Percentiles rank a stretch among this genome's conserved stretches.
phyloP scores from a whole-genome alignment of 208 protist genomes.

The Crithidia bombi region DNA sequence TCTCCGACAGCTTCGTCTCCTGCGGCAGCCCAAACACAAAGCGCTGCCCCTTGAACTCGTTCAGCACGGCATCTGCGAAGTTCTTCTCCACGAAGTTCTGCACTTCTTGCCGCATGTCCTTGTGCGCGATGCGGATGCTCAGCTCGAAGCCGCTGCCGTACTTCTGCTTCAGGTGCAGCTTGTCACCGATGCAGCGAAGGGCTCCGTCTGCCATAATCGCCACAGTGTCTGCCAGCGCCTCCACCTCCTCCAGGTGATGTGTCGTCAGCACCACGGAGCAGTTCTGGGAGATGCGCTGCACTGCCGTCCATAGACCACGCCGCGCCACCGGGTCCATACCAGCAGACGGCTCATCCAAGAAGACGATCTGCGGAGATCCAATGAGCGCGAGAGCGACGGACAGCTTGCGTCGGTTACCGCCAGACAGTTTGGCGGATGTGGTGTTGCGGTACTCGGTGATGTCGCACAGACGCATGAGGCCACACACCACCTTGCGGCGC shows the following conservation, averaged over 20 bases:
- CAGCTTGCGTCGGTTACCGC: slow-evolving; percentile 84
- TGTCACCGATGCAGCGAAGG: slow-evolving; percentile 79
- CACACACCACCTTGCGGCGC: slow-evolving; percentile 30
- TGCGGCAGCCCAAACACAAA: slow-evolving; percentile 55
- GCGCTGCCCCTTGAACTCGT: slow-evolving; percentile 50
- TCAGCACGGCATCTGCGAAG: slow-evolving; percentile 37
- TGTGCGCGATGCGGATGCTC: slow-evolving; percentile 39
- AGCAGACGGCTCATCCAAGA: slow-evolving; percentile 76
- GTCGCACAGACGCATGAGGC: slow-evolving; percentile 41
- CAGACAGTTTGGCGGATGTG: slow-evolving; percentile 36
- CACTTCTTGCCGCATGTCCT: slow-evolving; percentile 27
- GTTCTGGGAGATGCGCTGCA: slow-evolving; percentile 58
- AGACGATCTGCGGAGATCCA: slow-evolving; percentile 57
- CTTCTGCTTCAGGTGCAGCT: slow-evolving; percentile 73
- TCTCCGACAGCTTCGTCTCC: slow-evolving; percentile 43
- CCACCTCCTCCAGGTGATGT: slow-evolving; percentile 94
- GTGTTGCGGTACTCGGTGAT: slow-evolving; percentile 38
- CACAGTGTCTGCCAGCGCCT: slow-evolving; percentile 75
- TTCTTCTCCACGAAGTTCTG: slow-evolving; percentile 44
- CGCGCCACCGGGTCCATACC: slow-evolving; percentile 74
- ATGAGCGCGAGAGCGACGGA: slow-evolving; percentile 69
- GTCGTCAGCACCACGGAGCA: slow-evolving; percentile 91
- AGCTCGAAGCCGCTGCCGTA: slow-evolving; percentile 74
- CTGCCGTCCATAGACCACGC: slow-evolving; percentile 69
- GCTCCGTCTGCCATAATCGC: slow-evolving; percentile 85